Evolutionary conservation across 2,329 filamentous ascomycete species (phyloP).

Genomic region (Trichoderma hamatum): DNA sequence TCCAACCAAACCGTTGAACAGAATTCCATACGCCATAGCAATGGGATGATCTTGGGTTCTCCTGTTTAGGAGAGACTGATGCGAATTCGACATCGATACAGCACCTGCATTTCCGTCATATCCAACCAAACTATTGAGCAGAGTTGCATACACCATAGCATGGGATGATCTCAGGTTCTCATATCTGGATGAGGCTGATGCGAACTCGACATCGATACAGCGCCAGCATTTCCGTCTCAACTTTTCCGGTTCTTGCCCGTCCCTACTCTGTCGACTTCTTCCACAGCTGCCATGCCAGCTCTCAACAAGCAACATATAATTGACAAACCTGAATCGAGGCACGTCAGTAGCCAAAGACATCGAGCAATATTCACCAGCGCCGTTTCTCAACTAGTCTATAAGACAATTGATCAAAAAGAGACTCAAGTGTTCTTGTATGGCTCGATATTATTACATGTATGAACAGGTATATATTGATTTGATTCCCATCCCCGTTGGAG

Average conservation of each 20-base stretch:
- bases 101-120: not conserved
- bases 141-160: no score
- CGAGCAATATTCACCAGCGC: not conserved
- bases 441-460: not conserved
- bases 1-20: not conserved
- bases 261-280: not conserved
- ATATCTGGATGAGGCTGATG: not conserved
- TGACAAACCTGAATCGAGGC: not conserved
- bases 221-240: not conserved
- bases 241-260: not conserved
- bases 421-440: not conserved
- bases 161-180: not conserved
- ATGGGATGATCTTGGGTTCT: not conserved
- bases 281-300: not conserved
- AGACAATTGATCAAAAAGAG: no score
- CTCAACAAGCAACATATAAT: not conserved
- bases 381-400: not conserved
- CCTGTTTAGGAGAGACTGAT: not conserved
- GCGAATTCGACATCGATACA: not conserved
- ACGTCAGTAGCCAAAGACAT: not conserved
- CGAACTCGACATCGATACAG: not conserved
- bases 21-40: not conserved
- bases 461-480: slow-evolving; percentile 16
- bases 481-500: slow-evolving; percentile 8
- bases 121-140: no score